Percentiles rank a stretch among this genome's conserved stretches.
These are phyloP conservation scores for Podospora anserina DNA, from an alignment of 495 filamentous ascomycete genomes.

Conservation along the genomic window DNA sequence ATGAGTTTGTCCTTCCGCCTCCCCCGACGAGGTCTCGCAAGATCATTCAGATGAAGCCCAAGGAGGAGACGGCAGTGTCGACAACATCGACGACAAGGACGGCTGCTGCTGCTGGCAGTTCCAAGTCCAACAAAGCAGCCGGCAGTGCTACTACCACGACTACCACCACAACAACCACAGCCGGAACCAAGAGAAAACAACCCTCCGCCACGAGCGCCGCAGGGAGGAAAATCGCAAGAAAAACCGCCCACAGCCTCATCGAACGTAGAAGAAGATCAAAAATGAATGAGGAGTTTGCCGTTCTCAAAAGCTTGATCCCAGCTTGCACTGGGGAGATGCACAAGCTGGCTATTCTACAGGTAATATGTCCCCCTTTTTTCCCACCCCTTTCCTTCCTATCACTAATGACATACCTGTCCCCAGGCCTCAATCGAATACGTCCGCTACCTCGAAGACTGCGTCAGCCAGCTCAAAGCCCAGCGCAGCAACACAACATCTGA, in stretches of 20 bases:
- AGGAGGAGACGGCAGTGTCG: constrained; percentile 40
- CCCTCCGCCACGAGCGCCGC: constrained; percentile 70
- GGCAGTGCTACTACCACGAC: constrained; percentile 21
- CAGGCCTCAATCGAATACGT: constrained; percentile 97
- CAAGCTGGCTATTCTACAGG: constrained; percentile 94
- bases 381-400: background rate
- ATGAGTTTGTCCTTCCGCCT: constrained; percentile 76
- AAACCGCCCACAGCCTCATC: constrained; percentile 94
- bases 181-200: constrained; percentile 65
- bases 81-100: constrained; percentile 16
- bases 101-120: background rate
- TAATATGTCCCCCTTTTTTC: constrained; percentile 36
- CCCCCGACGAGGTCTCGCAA: constrained; percentile 89
- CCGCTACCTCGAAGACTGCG: constrained; percentile 88
- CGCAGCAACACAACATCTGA: constrained; percentile 23
- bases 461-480: constrained; percentile 73
- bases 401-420: constrained; percentile 1
- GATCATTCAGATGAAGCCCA: constrained; percentile 96
- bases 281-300: constrained; percentile 98
- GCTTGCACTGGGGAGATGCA: constrained; percentile 95
- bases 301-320: constrained; percentile 93
- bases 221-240: constrained; percentile 87
- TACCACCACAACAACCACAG: constrained; percentile 27
- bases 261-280: constrained; percentile 87
- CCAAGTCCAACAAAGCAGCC: background rate